A percentile compares a stretch with the other conserved stretches of the same genome.
phyloP scores from a whole-genome alignment of 371 early-diverging fungal genomes.

The Syncephalastrum sp. region DNA sequence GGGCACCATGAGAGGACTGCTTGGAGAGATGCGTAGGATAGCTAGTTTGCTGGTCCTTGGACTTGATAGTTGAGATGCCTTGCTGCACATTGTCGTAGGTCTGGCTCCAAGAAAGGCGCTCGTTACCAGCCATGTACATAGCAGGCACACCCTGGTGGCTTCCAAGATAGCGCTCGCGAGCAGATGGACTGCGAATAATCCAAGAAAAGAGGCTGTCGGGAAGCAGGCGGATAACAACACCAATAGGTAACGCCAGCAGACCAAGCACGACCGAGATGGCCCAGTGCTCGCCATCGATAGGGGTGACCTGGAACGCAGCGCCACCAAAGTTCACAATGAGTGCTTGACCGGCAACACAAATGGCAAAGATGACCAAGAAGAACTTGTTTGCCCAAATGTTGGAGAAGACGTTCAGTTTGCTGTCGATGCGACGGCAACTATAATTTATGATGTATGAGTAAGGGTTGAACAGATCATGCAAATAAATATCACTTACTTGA shows the following conservation, averaged over 20 bases:
- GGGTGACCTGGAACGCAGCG: slow-evolving; percentile 51
- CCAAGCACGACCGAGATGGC: slow-evolving; percentile 64
- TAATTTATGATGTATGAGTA: background rate
- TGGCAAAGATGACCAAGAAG: slow-evolving; percentile 55
- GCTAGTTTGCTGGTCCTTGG: background rate
- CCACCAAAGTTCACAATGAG: slow-evolving; percentile 63
- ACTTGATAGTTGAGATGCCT: slow-evolving; percentile 8
- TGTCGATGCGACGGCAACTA: slow-evolving; percentile 61
- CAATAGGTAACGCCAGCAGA: slow-evolving; percentile 64
- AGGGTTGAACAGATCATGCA: background rate
- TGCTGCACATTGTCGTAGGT: slow-evolving; percentile 12
- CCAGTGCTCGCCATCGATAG: slow-evolving; percentile 61
- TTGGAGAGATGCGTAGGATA: slow-evolving; percentile 1
- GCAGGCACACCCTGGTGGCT: slow-evolving; percentile 17
- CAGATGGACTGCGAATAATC: slow-evolving; percentile 21
- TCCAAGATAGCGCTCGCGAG: slow-evolving; percentile 36
- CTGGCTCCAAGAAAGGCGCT: slow-evolving; percentile 18
- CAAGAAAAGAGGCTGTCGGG: slow-evolving; percentile 47
- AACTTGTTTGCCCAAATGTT: slow-evolving; percentile 53
- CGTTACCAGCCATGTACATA: slow-evolving; percentile 36
- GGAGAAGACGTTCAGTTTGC: slow-evolving; percentile 59
- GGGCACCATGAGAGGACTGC: slow-evolving; percentile 8
- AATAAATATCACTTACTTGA: slow-evolving; percentile 41
- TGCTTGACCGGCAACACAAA: slow-evolving; percentile 54
- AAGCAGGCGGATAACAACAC: slow-evolving; percentile 64